Conservation (phyloP, 2,329 filamentous ascomycete genomes). For the Penicillium griseofulvum region DNA sequence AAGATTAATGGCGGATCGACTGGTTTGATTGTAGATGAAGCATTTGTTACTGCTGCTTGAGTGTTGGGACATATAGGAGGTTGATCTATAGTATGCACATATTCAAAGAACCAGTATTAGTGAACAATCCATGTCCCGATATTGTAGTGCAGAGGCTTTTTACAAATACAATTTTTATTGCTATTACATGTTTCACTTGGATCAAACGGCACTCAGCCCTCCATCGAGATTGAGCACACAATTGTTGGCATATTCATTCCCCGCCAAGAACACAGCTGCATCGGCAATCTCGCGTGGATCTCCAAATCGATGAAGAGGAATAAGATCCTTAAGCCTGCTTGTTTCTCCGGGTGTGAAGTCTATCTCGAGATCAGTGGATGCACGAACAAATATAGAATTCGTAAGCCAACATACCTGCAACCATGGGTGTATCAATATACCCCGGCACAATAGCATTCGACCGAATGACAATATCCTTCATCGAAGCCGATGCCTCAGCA, state of each 20-base stretch:
- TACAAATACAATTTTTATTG: background rate
- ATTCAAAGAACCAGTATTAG: background rate
- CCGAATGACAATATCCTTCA: conserved; percentile 66
- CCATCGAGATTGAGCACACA: conserved; percentile 84
- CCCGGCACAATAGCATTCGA: conserved; percentile 81
- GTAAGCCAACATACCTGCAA: conserved; percentile 52
- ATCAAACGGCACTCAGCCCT: conserved; percentile 67
- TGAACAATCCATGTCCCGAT: background rate
- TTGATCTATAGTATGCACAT: background rate
- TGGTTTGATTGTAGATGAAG: background rate
- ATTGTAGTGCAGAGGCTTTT: background rate
- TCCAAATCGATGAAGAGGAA: conserved; percentile 68
- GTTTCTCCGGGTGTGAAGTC: conserved; percentile 42
- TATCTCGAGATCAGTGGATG: conserved; percentile 19
- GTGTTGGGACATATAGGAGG: background rate
- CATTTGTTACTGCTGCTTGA: background rate
- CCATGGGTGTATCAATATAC: conserved; percentile 81
- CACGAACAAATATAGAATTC: background rate
- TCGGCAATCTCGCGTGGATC: conserved; percentile 71
- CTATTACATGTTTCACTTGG: background rate
- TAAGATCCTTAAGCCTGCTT: conserved; percentile 44
- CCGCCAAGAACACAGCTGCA: conserved; percentile 72
- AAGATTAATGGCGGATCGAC: background rate
- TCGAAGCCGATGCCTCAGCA: conserved; percentile 33
- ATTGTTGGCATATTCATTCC: conserved; percentile 81